These are phyloP conservation scores for Taphrina pruni DNA, from an alignment of 1,139 yeast species.

Conservation along the genomic window DNA sequence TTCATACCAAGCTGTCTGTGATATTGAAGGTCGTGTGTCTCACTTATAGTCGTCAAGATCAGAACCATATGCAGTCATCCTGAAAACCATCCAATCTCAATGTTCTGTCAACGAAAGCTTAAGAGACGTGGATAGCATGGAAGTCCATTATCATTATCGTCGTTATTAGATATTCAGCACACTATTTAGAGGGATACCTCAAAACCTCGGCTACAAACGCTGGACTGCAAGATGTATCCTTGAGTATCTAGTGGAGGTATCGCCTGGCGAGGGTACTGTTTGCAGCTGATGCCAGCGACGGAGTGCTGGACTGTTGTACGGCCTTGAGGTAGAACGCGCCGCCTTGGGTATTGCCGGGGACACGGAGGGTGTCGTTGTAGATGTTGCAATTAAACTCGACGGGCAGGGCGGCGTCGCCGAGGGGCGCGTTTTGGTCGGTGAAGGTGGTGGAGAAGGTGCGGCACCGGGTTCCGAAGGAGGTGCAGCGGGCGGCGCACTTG, in stretches of 20 bases:
- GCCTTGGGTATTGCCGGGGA: slow-evolving; percentile 29
- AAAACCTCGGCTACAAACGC: no score
- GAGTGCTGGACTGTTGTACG: neutral
- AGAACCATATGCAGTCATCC: no score
- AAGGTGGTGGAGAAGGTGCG: slow-evolving; percentile 38
- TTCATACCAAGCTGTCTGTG: no score
- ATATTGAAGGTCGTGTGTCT: no score
- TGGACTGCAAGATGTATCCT: neutral
- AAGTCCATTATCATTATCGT: no score
- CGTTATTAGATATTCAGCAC: no score
- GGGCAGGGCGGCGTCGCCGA: slow-evolving; percentile 35
- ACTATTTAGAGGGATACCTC: no score
- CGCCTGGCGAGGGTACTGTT: slow-evolving; percentile 22
- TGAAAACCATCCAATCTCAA: no score
- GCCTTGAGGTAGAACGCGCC: slow-evolving; percentile 38
- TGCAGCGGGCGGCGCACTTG: slow-evolving; percentile 36
- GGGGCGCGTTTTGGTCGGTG: slow-evolving; percentile 33
- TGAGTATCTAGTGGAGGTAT: neutral
- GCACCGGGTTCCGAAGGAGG: slow-evolving; percentile 24
- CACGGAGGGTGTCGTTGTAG: slow-evolving; percentile 30
- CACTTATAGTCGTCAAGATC: no score
- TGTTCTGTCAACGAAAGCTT: no score
- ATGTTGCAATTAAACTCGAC: slow-evolving; percentile 38
- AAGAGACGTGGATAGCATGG: no score
- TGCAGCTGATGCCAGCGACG: neutral